Base-by-base conservation (phyloP, 352 stramenopile species). In the Pythium pyrilobum region DNA sequence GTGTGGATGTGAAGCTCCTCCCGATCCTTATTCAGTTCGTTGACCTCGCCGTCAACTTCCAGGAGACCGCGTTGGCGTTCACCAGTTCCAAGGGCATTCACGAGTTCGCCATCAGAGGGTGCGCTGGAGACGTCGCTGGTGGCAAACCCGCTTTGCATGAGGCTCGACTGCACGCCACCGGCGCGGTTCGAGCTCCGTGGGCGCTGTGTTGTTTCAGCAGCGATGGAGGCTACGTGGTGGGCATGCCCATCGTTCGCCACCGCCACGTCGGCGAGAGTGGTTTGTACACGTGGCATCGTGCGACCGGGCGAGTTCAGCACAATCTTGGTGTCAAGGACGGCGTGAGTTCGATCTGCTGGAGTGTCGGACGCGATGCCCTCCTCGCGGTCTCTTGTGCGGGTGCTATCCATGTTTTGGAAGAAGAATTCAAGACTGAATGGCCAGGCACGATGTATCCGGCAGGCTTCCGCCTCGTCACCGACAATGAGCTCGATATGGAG, bases 391-490 rank as follows among this genome's bases (percentile, higher is more conserved):
- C 83, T 18, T 81, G 77, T 2, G 77, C 66, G 21, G 83, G 81
- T 2, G 63, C 75, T 12, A 59, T 93, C n/a, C 71, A 86, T 37
- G 74, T 87, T 24, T 47, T 91, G 5, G 83, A 92, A 45, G 74
- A 90, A 36, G 43, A 77, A n/a, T 92, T 90, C 57, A 77, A 62
- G 18, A 89, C 78, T 10, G 74, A 71, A 18, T 93, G 78, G 78
- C 78, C 78, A 11, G 81, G 82, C 2, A 74, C 85, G 8, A 95
- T 95, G 85, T 95, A 94, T 47, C 83, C 84, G 11, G 65, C 75
- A 7, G 80, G 81, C 0, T 95, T 92, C 45, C 81, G 74, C 16
- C 48, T 95, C 3, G 71, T 95, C 34, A 89, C 68, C 0, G 81
- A 94, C 57, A 94, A 94, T 41, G 83, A 92, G 56, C 25, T 78